Conservation (phyloP, 176 grass and related monocot genomes). For the Chloris gayana region DNA sequence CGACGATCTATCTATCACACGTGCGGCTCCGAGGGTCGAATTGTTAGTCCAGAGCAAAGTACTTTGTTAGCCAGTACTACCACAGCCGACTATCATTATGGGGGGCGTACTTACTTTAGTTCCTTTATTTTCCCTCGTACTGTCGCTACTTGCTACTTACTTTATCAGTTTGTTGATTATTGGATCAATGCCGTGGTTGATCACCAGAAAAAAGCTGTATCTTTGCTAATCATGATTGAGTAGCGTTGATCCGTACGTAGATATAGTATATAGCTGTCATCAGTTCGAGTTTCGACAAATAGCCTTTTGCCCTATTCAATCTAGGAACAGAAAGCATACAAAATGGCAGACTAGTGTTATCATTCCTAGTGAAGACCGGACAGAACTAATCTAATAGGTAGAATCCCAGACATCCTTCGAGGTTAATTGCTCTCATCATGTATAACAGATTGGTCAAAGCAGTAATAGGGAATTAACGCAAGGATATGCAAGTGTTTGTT, state of each 20-base stretch:
- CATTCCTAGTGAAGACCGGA: not conserved
- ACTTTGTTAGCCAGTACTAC: not conserved
- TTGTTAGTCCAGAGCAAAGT: too few species aligned
- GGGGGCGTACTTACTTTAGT: not conserved
- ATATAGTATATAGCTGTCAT: not conserved
- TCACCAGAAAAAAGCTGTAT: not conserved
- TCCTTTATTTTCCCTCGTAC: not conserved
- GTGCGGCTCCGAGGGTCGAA: not conserved
- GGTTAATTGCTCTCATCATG: too few species aligned
- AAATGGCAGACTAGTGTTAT: not conserved
- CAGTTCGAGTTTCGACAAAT: not conserved
- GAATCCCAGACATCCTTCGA: too few species aligned
- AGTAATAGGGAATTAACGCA: too few species aligned
- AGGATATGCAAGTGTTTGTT: too few species aligned
- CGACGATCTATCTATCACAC: not conserved
- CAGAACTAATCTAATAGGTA: not conserved
- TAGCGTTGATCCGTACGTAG: not conserved
- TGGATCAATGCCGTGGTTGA: not conserved
- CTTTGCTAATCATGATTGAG: not conserved
- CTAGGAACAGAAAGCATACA: not conserved
- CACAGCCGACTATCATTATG: not conserved
- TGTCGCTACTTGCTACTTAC: not conserved
- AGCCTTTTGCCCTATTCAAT: not conserved
- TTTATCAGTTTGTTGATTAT: not conserved
- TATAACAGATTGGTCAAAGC: too few species aligned